phyloP scores from a whole-genome alignment of 305 asterid species.

The Solanum aculeatissimum region DNA sequence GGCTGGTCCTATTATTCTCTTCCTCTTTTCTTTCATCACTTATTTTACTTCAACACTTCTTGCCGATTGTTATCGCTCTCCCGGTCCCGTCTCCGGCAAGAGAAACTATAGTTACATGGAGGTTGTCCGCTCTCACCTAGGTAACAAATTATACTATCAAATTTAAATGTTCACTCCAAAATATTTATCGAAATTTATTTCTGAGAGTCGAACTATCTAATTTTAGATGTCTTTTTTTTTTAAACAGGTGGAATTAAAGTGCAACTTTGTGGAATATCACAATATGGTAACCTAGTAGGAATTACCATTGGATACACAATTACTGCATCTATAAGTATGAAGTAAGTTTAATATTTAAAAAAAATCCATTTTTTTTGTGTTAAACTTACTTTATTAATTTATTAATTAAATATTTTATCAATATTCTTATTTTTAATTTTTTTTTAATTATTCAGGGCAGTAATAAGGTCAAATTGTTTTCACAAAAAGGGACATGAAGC shows the following conservation, averaged over 20 bases:
- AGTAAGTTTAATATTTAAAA: conserved; percentile 27
- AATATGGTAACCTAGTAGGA: conserved; percentile 58
- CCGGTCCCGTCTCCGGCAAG: conserved; percentile 40
- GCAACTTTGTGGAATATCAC: conserved; percentile 66
- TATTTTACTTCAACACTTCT: conserved; percentile 53
- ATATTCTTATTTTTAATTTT: not conserved
- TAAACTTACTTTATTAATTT: not conserved
- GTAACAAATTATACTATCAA: conserved; percentile 3
- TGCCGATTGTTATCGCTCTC: conserved; percentile 50
- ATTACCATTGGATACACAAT: conserved; percentile 70
- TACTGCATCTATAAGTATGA: conserved; percentile 75
- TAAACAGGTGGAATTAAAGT: conserved; percentile 49
- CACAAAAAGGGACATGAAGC: conserved; percentile 36
- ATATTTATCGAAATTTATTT: not conserved
- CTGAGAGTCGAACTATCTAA: not conserved
- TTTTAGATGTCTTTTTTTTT: not conserved
- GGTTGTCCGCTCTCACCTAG: conserved; percentile 54
- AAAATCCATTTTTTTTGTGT: not conserved
- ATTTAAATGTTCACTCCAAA: not conserved
- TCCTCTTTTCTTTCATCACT: conserved; percentile 45
- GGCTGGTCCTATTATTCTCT: conserved; percentile 48
- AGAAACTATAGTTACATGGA: conserved; percentile 54
- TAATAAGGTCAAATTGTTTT: conserved; percentile 51
- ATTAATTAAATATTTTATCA: not conserved
- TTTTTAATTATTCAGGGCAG: conserved; percentile 32